Evolutionary conservation across 441 rosid genomes (phyloP).

Genomic region (Aquilaria agallochum): DNA sequence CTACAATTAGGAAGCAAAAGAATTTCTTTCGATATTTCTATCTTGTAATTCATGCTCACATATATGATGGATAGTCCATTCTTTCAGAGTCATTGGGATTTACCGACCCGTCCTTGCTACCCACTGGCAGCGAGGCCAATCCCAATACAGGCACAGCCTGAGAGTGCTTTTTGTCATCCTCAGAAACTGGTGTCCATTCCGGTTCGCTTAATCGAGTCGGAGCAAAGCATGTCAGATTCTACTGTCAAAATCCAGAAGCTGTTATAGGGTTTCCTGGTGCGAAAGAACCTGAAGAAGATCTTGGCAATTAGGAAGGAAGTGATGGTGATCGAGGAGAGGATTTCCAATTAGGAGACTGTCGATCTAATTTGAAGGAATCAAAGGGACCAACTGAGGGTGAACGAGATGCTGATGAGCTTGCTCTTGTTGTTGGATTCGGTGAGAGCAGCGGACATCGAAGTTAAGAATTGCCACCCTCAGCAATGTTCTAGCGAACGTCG

Average conservation of each 20-base stretch:
- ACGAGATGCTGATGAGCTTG: conserved; percentile 57
- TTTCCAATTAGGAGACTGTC: no score
- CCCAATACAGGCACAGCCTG: conserved; percentile 12
- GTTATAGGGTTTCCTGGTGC: no score
- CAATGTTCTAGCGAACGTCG: no score
- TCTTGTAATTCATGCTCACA: not conserved
- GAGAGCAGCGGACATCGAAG: conserved; percentile 41
- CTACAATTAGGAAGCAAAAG: not conserved
- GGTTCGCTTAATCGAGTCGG: no score
- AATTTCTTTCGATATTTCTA: not conserved
- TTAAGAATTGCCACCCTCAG: no score
- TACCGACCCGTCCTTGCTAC: conserved; percentile 11
- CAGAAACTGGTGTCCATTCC: no score
- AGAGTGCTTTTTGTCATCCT: not conserved
- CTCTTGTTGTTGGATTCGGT: conserved; percentile 52
- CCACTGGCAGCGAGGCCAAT: conserved; percentile 4
- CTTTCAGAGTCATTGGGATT: conserved; percentile 14
- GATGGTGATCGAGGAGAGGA: conserved; percentile 19
- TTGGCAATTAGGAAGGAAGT: conserved; percentile 30
- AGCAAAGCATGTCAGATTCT: no score
- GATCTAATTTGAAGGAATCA: no score
- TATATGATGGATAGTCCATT: conserved; percentile 33
- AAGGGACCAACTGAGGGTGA: conserved; percentile 7
- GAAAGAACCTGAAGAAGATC: conserved; percentile 30
- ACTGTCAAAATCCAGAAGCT: no score